Evolutionary conservation across 331 rosid species (phyloP).

Genomic region (Prunus yedoensis): DNA sequence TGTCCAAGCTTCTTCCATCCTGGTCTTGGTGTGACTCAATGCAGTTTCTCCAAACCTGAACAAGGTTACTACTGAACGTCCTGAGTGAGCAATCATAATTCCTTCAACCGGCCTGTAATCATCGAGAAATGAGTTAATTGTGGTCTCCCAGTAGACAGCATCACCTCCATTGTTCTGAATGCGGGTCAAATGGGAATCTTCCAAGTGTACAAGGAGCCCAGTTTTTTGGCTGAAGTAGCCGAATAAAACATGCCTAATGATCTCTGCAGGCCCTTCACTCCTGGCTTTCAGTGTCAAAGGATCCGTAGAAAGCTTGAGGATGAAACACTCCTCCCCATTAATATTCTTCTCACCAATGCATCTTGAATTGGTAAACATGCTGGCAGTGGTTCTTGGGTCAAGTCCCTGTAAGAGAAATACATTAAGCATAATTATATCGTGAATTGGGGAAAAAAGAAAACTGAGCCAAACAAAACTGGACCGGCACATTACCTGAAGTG

Average conservation of each 20-base stretch:
- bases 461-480: background rate
- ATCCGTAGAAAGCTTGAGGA: conserved; percentile 92
- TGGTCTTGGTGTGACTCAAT: conserved; percentile 93
- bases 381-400: conserved; percentile 95
- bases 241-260: conserved; percentile 89
- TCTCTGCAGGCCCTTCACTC: conserved; percentile 99
- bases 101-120: conserved; percentile 92
- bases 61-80: conserved; percentile 93
- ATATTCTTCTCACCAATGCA: conserved; percentile 97
- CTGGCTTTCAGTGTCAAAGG: conserved; percentile 86
- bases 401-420: conserved; percentile 67
- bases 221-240: conserved; percentile 99
- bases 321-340: conserved; percentile 90
- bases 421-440: background rate
- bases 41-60: conserved; percentile 99
- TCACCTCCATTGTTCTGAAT: conserved; percentile 98
- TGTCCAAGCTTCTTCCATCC: conserved; percentile 99
- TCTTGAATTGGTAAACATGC: conserved; percentile 89
- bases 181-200: conserved; percentile 98
- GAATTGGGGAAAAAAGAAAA: background rate
- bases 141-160: conserved; percentile 99
- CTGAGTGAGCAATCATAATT: conserved; percentile 91
- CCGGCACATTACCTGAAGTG: conserved; percentile 63
- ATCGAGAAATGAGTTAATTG: conserved; percentile 89
- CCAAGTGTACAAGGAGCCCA: conserved; percentile 93